Conservation (phyloP, 2,329 filamentous ascomycete species). For the Pseudogymnoascus sp. region DNA sequence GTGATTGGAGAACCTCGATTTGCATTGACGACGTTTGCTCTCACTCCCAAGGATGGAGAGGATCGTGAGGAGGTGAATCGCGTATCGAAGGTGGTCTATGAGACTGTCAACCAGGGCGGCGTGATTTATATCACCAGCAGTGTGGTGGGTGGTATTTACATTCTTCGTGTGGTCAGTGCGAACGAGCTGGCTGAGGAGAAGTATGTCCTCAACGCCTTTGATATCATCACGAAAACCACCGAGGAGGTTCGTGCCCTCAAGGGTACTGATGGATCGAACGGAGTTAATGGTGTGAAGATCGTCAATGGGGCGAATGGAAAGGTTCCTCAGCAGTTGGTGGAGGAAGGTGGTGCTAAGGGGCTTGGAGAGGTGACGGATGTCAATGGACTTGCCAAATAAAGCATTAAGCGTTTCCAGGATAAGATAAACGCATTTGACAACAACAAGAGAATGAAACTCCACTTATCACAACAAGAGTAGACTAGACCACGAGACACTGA, state of each 20-base stretch:
- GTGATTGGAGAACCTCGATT: slow-evolving; percentile 70
- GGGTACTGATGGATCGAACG: not conserved
- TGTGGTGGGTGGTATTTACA: slow-evolving; percentile 63
- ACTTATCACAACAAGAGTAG: not conserved
- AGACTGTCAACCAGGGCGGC: slow-evolving; percentile 63
- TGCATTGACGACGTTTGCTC: slow-evolving; percentile 68
- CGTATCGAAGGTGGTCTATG: slow-evolving; percentile 67
- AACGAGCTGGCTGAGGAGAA: slow-evolving; percentile 63
- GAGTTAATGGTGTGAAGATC: slow-evolving; percentile 10
- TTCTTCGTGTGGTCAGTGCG: slow-evolving; percentile 74
- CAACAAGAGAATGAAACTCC: not conserved
- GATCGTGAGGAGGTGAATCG: slow-evolving; percentile 52
- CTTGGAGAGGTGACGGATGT: not conserved
- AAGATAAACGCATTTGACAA: not conserved
- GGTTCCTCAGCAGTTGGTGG: not conserved
- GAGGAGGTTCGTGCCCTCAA: slow-evolving; percentile 25
- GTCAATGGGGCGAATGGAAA: slow-evolving; percentile 11
- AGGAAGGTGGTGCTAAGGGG: not conserved
- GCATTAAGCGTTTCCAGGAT: not conserved
- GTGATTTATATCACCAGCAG: slow-evolving; percentile 79
- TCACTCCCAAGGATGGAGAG: slow-evolving; percentile 39
- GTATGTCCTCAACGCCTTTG: slow-evolving; percentile 66
- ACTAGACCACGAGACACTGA: not conserved
- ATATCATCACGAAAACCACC: slow-evolving; percentile 51
- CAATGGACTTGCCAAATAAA: not conserved